Evolutionary conservation across 768 basidiomycete species (phyloP).

Genomic region (Neoboletus magnificus): DNA sequence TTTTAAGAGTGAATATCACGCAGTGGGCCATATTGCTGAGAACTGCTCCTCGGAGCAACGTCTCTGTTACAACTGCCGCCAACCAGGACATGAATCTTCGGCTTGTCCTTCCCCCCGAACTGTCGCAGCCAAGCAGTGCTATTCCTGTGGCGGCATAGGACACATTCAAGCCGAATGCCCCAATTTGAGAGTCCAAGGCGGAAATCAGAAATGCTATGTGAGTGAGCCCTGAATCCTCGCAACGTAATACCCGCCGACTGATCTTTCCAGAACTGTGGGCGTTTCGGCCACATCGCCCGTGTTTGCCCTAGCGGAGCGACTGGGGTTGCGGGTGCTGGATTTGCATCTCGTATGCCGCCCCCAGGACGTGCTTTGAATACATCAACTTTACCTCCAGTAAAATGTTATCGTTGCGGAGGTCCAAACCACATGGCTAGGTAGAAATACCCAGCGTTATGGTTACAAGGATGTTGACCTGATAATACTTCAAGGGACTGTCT

Average conservation of each 20-base stretch:
- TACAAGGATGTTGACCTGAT: slow-evolving; percentile 3
- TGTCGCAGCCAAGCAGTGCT: slow-evolving; percentile 86
- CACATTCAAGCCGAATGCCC: slow-evolving; percentile 89
- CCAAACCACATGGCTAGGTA: slow-evolving; percentile 86
- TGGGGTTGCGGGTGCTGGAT: slow-evolving; percentile 40
- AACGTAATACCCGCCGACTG: slow-evolving; percentile 1
- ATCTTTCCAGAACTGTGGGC: slow-evolving; percentile 64
- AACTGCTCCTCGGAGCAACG: slow-evolving; percentile 85
- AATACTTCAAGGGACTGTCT: slow-evolving; percentile 65
- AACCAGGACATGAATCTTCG: slow-evolving; percentile 91
- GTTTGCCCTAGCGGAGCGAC: slow-evolving; percentile 55
- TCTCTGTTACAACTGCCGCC: slow-evolving; percentile 92
- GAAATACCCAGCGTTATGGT: slow-evolving; percentile 4
- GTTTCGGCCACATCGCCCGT: slow-evolving; percentile 80
- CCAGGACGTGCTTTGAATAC: slow-evolving; percentile 74
- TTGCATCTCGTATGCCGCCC: slow-evolving; percentile 67
- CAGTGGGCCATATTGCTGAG: slow-evolving; percentile 93
- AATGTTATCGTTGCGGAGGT: slow-evolving; percentile 88
- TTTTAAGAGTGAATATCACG: slow-evolving; percentile 12
- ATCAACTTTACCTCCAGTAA: slow-evolving; percentile 75
- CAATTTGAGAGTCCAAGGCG: slow-evolving; percentile 66
- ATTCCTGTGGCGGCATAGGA: slow-evolving; percentile 89
- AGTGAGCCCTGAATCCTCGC: slow-evolving; percentile 25
- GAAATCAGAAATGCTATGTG: slow-evolving; percentile 83
- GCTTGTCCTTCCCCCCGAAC: slow-evolving; percentile 83